Conservation (phyloP, 192 early-diverging fungal species). For the Linnemannia zychae region DNA sequence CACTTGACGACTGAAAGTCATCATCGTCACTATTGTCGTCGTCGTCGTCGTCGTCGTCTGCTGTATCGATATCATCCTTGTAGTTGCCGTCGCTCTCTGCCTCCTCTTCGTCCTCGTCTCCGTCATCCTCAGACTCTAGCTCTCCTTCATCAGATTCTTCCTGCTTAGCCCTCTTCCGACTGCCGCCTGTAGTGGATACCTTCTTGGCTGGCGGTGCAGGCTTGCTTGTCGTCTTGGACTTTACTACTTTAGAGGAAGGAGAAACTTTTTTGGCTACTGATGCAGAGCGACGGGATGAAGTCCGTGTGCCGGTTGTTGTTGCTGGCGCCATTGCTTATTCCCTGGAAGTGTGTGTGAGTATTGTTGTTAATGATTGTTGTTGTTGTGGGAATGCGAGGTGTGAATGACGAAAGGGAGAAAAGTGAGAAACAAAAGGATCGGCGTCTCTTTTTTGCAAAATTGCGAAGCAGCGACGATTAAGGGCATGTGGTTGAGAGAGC, state of each 20-base stretch:
- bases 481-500: too few relatives aligned
- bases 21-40: constrained; percentile 27
- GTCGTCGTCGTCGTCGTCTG: constrained; percentile 1
- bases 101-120: neutral
- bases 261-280: neutral
- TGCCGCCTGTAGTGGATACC: neutral
- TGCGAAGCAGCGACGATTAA: too few relatives aligned
- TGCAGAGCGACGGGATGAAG: neutral
- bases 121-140: neutral
- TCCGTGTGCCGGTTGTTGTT: too few relatives aligned
- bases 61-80: neutral
- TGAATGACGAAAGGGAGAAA: too few relatives aligned
- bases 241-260: neutral
- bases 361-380: too few relatives aligned
- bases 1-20: constrained; percentile 17
- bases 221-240: neutral
- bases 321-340: too few relatives aligned
- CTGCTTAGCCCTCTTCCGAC: constrained; percentile 15
- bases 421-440: too few relatives aligned
- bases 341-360: too few relatives aligned
- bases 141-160: neutral
- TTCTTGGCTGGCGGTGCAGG: neutral
- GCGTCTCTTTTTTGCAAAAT: too few relatives aligned
- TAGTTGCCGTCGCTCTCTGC: constrained; percentile 1
- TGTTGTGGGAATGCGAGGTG: too few relatives aligned